phyloP scores from a whole-genome alignment of 2,329 filamentous ascomycete genomes.

The Pseudomassariella vexata region DNA sequence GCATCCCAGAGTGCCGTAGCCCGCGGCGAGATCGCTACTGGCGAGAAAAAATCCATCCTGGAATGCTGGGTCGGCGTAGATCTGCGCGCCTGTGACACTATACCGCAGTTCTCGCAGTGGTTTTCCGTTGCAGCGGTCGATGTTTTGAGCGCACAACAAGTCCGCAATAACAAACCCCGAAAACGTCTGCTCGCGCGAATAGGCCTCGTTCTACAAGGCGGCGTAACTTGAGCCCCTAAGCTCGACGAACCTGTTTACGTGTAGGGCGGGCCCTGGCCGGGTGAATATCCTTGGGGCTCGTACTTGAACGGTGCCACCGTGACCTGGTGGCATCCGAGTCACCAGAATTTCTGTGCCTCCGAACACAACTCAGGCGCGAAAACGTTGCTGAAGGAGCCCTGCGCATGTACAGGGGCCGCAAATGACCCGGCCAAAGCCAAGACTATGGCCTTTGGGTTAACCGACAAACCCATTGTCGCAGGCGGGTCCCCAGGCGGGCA shows the following conservation, averaged over 20 bases:
- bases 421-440: slow-evolving; percentile 13
- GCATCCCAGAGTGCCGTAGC: slow-evolving; percentile 21
- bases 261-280: slow-evolving; percentile 13
- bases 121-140: slow-evolving; percentile 5
- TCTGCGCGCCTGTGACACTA: slow-evolving; percentile 11
- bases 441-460: slow-evolving; percentile 11
- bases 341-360: slow-evolving; percentile 7
- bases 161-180: slow-evolving; percentile 18
- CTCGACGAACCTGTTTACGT: slow-evolving; percentile 18
- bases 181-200: slow-evolving; percentile 16
- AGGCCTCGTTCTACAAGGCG: slow-evolving; percentile 12
- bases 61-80: slow-evolving; percentile 23
- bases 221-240: slow-evolving; percentile 20
- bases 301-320: slow-evolving; percentile 13
- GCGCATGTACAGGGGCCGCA: slow-evolving; percentile 10
- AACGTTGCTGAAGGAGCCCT: slow-evolving; percentile 13
- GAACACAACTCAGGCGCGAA: slow-evolving; percentile 7
- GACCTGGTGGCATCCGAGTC: slow-evolving; percentile 12
- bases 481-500: slow-evolving; percentile 2
- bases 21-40: slow-evolving; percentile 2
- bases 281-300: slow-evolving; percentile 5
- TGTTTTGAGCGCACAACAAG: not conserved
- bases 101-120: slow-evolving; percentile 19
- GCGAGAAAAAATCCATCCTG: slow-evolving; percentile 6
- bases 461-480: slow-evolving; percentile 15